Evolutionary conservation across 306 rosid genomes (phyloP).

Genomic region (Sechiopsis laciniata): DNA sequence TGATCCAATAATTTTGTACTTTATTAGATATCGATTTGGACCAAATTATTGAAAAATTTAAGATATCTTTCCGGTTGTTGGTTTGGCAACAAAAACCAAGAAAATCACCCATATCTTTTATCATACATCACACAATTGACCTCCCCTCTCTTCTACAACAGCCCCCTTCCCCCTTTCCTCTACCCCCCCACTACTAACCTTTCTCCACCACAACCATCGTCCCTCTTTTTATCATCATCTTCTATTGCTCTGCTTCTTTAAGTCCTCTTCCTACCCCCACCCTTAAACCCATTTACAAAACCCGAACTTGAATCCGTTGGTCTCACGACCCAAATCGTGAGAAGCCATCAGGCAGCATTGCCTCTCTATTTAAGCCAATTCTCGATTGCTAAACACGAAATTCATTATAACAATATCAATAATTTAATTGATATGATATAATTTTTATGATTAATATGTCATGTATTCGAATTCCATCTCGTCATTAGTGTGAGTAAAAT

Average conservation of each 20-base stretch:
- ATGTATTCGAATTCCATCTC: too few species aligned
- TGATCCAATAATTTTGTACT: too few species aligned
- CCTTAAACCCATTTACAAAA: conserved; percentile 24
- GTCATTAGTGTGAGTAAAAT: too few species aligned
- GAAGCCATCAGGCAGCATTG: conserved; percentile 41
- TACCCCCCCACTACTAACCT: not conserved
- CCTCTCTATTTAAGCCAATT: conserved; percentile 34
- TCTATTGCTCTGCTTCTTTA: conserved; percentile 43
- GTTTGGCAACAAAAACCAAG: too few species aligned
- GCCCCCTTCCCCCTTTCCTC: conserved; percentile 30
- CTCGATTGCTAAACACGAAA: too few species aligned
- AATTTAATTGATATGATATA: too few species aligned
- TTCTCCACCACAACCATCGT: not conserved
- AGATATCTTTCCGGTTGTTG: too few species aligned
- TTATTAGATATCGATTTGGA: too few species aligned
- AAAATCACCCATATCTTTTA: too few species aligned
- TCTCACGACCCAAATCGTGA: conserved; percentile 64
- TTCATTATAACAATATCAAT: conserved; percentile 11
- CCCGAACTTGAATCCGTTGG: conserved; percentile 45
- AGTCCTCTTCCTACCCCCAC: conserved; percentile 28
- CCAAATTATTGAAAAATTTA: too few species aligned
- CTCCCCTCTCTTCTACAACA: conserved; percentile 30
- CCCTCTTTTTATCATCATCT: conserved; percentile 25
- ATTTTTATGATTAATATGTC: too few species aligned
- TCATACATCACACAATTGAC: too few species aligned